phyloP scores from a whole-genome alignment of 176 grass and related monocot species.

The Phragmites australis region DNA sequence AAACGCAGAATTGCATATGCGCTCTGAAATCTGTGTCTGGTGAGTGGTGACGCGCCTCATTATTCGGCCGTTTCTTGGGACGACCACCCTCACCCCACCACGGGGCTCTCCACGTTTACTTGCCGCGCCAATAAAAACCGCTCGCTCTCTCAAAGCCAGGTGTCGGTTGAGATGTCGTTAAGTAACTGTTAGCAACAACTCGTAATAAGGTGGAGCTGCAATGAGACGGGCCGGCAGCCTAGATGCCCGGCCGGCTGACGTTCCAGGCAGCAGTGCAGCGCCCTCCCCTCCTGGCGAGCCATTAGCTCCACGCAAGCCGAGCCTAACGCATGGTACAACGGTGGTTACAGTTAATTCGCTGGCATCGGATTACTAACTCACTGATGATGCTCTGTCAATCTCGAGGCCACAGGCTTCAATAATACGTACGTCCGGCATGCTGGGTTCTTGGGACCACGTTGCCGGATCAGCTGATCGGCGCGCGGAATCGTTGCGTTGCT shows the following conservation, averaged over 20 bases:
- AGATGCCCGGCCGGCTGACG: not conserved
- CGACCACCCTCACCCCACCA: not conserved
- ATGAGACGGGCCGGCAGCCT: not conserved
- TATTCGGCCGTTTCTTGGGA: constrained; percentile 23
- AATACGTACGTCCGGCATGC: too few species aligned
- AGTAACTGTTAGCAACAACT: not conserved
- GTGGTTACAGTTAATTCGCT: not conserved
- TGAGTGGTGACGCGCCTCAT: constrained; percentile 16
- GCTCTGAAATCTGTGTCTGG: constrained; percentile 54
- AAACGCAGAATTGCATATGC: constrained; percentile 45
- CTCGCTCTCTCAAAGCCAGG: not conserved
- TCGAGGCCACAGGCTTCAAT: too few species aligned
- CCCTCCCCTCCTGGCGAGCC: not conserved
- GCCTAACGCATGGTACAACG: not conserved
- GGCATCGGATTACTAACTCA: not conserved
- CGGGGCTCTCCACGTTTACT: not conserved
- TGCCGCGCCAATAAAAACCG: not conserved
- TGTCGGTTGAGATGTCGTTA: too few species aligned
- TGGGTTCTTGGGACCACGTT: too few species aligned
- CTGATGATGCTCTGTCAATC: too few species aligned
- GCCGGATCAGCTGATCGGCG: too few species aligned
- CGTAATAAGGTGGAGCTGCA: not conserved
- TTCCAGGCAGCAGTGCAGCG: not conserved
- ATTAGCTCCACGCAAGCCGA: not conserved
- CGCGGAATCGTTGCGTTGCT: too few species aligned